Evolutionary conservation across 345 rosid species (phyloP).

Genomic region (Citrus cavaleriei): DNA sequence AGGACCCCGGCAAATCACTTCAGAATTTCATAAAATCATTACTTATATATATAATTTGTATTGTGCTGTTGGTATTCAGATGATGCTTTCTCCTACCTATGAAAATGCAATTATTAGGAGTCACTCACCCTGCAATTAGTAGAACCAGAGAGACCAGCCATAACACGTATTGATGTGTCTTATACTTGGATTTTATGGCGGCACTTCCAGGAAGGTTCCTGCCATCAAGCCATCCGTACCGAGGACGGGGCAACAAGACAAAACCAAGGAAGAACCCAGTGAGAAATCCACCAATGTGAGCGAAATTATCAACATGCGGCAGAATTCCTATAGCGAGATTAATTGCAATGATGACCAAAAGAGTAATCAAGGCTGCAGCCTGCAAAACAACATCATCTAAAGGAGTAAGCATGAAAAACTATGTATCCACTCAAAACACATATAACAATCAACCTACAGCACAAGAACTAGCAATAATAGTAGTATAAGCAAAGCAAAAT

Average conservation of each 20-base stretch:
- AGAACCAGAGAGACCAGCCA: conserved; percentile 53
- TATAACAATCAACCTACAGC: background rate
- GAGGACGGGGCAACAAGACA: conserved; percentile 80
- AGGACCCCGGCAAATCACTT: conserved; percentile 12
- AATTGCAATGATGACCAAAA: conserved; percentile 58
- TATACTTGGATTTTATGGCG: conserved; percentile 57
- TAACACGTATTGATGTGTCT: conserved; percentile 62
- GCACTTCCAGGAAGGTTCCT: conserved; percentile 41
- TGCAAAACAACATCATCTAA: conserved; percentile 17
- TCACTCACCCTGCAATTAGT: conserved; percentile 57
- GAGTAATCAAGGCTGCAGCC: conserved; percentile 86
- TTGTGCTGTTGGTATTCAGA: background rate
- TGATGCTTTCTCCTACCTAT: background rate
- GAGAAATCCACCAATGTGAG: conserved; percentile 88
- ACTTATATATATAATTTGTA: no score
- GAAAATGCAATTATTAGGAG: background rate
- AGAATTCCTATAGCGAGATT: conserved; percentile 80
- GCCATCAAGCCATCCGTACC: conserved; percentile 60
- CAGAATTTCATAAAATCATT: conserved; percentile 4
- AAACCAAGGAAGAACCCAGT: conserved; percentile 90
- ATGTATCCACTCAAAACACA: no score
- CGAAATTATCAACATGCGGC: conserved; percentile 88
- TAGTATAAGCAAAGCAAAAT: background rate
- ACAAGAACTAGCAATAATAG: background rate
- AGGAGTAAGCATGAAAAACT: background rate